Base-by-base conservation (phyloP, 441 rosid species). In the Gossypium davidsonii region DNA sequence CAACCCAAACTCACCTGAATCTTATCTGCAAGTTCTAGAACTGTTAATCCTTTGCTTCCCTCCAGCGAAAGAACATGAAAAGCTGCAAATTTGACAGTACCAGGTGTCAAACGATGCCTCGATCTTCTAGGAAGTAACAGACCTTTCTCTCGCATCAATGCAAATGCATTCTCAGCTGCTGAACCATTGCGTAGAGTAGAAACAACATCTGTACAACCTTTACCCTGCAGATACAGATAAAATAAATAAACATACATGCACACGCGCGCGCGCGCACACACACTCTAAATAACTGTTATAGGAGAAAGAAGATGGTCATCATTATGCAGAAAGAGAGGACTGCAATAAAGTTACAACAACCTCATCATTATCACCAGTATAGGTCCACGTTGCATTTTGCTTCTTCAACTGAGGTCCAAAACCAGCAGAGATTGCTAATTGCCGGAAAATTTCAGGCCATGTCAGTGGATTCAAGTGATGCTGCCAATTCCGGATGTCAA, bases 41-140 rank as follows among this genome's bases (percentile, higher is more conserved):
- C 93, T 2, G 94, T 90, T 71, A 96, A 83, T 57, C 99, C 99
- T 75, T 89, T 90, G 83, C 93, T 84, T 74, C 98, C 98, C 85
- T 96, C 97, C 46, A 94, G 89, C 51, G 99, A 96, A 51, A 96
- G 97, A 85, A 96, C 96, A 83, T 96, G 98, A 83, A 96, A 96
- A 68, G 99, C 99, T 28, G 99, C 99, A 88, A 90, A 96, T 77
- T 96, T 94, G 64, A 96, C 98, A 64, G 99, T 96, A 81, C 99
- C 98, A 78, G 99, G 99, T 51, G 99, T 96, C 88, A 96, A 82
- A 59, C 98, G 89, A 82, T 96, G 99, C 86, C 99, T 94, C 11
- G 98, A 96, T 83, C 90, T 92, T 44, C 97, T 88, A 17, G 95
- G 93, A 79, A 85, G 89, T 78, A 93, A 83, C 52, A 89, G 82